Percentiles rank a stretch among this genome's conserved stretches.
These are phyloP conservation scores for Mucor indicus DNA, from an alignment of 371 early-diverging fungal genomes.

Conservation along the genomic window DNA sequence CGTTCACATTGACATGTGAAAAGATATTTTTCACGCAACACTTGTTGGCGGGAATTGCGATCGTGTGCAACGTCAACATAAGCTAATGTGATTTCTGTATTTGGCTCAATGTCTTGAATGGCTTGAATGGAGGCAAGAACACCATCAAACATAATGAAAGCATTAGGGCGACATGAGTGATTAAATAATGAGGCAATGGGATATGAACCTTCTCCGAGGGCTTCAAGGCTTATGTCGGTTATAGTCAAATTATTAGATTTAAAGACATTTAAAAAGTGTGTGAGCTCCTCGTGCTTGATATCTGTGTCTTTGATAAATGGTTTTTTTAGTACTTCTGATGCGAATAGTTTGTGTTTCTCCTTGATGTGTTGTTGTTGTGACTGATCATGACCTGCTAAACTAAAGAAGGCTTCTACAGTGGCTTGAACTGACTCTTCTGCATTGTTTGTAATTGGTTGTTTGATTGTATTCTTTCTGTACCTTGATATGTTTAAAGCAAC, in stretches of 20 bases:
- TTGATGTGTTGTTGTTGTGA: constrained; percentile 20
- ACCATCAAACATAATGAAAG: constrained; percentile 57
- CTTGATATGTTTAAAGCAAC: constrained; percentile 36
- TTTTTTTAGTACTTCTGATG: constrained; percentile 18
- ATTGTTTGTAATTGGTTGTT: not conserved
- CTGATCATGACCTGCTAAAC: constrained; percentile 32
- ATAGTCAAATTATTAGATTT: constrained; percentile 78
- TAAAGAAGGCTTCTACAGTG: constrained; percentile 45
- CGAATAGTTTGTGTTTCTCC: constrained; percentile 2
- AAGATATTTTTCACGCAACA: constrained; percentile 65
- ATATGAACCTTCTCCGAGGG: constrained; percentile 75
- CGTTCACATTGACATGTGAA: constrained; percentile 76
- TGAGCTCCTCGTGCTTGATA: constrained; percentile 20
- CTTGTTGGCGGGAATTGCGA: constrained; percentile 48
- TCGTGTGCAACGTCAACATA: constrained; percentile 74
- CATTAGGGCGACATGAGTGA: constrained; percentile 85
- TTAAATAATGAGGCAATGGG: constrained; percentile 81
- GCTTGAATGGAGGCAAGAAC: constrained; percentile 58
- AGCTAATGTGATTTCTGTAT: constrained; percentile 74
- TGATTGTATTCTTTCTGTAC: constrained; percentile 13
- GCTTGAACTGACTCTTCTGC: constrained; percentile 29
- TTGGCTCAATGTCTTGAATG: constrained; percentile 57
- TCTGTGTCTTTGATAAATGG: constrained; percentile 19
- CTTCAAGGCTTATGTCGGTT: constrained; percentile 61
- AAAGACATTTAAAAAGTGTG: constrained; percentile 61